Evolutionary conservation across 192 early-diverging fungal genomes (phyloP), one percentile per base, ranked within the genome.

Genomic region (Entomortierella parvispora): DNA sequence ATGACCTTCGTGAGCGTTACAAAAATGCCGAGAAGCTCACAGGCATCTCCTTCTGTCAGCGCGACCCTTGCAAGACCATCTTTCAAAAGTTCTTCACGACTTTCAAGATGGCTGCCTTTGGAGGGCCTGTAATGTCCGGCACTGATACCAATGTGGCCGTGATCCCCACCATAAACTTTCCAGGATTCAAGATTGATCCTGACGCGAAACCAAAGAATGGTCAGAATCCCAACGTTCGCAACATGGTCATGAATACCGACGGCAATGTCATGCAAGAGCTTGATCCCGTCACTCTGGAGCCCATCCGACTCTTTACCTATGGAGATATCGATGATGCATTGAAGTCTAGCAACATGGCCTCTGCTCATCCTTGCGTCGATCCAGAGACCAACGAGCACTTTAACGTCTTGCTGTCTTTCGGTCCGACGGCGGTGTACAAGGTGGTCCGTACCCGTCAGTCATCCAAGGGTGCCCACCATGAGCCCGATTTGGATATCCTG

Each of bases 211-310:
- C 44, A 15, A 32, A 48, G 40, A 33, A 46, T 23, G 17, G 17
- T 26, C 15, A 17, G 22, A 55, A 60, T 4, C 17, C 59, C 0
- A 48, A 32, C 23, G 23, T 56, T 31, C 46, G 53, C 2, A 81
- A 68, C 42, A 29, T 85, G 32, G 58, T 85, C 50, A 72, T 68
- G 61, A 82, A 69, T 42, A 85, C 81, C 3, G 83, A 85, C 48
- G 79, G 70, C 14, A 82, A 83, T 49, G 62, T 62, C 1, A 4
- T 85, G 2, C 75, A 83, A 56, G 62, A 71, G 44, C 42, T 85
- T 17, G 81, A 85, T 48, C 82, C 82, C 8, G 57, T 76, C 20
- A 85, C 83, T 0, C 68, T 85, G 31, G 79, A 80, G 32, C 79
- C 81, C 25, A 23, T 55, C 26, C 44, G 62, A 28, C 25, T 79